Conservation (phyloP, 768 basidiomycete genomes). For the Cystobasidium tubakii region DNA sequence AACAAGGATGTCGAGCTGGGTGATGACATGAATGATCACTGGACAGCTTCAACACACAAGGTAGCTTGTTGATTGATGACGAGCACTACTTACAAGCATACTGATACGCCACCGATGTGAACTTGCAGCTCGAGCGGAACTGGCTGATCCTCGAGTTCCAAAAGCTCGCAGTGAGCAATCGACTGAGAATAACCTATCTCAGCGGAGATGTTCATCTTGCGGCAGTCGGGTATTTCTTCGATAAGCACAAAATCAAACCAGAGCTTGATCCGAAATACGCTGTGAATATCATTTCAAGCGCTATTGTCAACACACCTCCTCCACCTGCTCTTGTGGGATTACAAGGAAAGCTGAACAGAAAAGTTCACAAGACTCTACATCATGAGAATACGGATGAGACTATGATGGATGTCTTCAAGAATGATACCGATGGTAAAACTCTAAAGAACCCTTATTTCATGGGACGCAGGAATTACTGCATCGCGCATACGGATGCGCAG, state of each 20-base stretch:
- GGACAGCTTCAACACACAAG: slow-evolving; percentile 36
- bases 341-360: slow-evolving; percentile 67
- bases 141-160: slow-evolving; percentile 74
- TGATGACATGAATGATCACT: slow-evolving; percentile 63
- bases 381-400: slow-evolving; percentile 7
- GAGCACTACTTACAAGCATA: neutral
- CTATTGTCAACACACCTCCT: slow-evolving; percentile 92
- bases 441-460: slow-evolving; percentile 76
- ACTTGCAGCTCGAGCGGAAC: slow-evolving; percentile 74
- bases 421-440: slow-evolving; percentile 68
- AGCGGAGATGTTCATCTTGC: slow-evolving; percentile 62
- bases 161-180: slow-evolving; percentile 59
- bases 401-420: slow-evolving; percentile 53
- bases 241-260: slow-evolving; percentile 55
- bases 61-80: neutral
- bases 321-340: slow-evolving; percentile 60
- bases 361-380: slow-evolving; percentile 81
- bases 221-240: slow-evolving; percentile 38
- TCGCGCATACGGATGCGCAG: slow-evolving; percentile 57
- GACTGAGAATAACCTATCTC: slow-evolving; percentile 72
- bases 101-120: neutral
- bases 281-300: slow-evolving; percentile 79
- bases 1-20: slow-evolving; percentile 83
- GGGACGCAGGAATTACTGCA: slow-evolving; percentile 52
- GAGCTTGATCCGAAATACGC: slow-evolving; percentile 73